Base-by-base conservation (phyloP, 768 basidiomycete species). In the Pholiota microspora region DNA sequence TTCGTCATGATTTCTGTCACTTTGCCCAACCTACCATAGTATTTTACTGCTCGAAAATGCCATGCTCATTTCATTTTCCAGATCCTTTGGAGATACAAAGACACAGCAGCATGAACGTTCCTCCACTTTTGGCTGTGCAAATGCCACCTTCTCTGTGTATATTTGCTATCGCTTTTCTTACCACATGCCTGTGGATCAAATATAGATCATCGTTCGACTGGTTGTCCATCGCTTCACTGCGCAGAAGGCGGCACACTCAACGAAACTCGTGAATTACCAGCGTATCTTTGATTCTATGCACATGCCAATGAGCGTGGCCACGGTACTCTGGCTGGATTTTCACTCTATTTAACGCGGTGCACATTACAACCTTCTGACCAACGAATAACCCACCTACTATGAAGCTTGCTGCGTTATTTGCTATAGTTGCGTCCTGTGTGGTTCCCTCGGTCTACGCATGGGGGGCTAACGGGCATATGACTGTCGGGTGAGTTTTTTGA, bases 381-480 rank as follows among this genome's bases (percentile, higher is more conserved):
- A 16, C 28, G 29, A 31, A 29, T 23, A 48, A 48, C 46, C 25
- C 27, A 24, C 31, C 6, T 21, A 31, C 15, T 6, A 55, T 59
- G 59, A 59, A 56, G 51, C 36, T 55, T n/a, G 40, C 18, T 21
- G 27, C 35, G n/a, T 16, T 47, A 25, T 2, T 42, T 10, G 38
- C 59, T 32, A 21, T 56, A 23, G 40, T 53, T 24, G 62, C 46
- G 36, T 54, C 49, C 31, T 53, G 28, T 36, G 64, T 29, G 50
- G 49, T 50, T 40, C 57, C 25, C 49, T 50, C 57, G 13, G 70
- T 61, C n/a, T 64, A 66, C 44, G 71, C 62, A 15, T 78, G 78
- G 77, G 78, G 78, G 6, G 71, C 69, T 1, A 66, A 61, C 45
- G 77, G 77, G 1, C 77, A 80, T 64, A 67, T 75, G 62, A 65